A percentile compares a stretch with the other conserved stretches of the same genome.
These are phyloP conservation scores for Hemisphaericaspora lyxosophila DNA, from an alignment of 1,139 yeast species.

Conservation along the genomic window DNA sequence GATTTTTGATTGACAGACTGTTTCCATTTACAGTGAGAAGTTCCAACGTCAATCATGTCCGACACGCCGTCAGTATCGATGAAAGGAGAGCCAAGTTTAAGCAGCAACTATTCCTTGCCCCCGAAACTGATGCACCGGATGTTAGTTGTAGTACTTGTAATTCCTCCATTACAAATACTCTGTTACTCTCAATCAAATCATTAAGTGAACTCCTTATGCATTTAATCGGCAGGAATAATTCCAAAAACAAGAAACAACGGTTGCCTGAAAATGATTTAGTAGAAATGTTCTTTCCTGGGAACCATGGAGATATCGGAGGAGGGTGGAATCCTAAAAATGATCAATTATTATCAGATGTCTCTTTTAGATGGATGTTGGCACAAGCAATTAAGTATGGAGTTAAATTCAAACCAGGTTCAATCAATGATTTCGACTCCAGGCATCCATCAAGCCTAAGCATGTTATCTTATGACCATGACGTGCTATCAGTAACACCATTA, in stretches of 20 bases:
- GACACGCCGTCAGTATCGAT: conserved; percentile 67
- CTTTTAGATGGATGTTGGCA: conserved; percentile 59
- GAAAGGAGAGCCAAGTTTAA: conserved; percentile 64
- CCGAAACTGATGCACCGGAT: conserved; percentile 2
- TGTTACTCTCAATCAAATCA: conserved; percentile 6
- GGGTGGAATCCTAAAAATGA: conserved; percentile 50
- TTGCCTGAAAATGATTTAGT: conserved; percentile 15
- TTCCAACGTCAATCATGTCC: conserved; percentile 51
- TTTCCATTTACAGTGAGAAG: conserved; percentile 58
- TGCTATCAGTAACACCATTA: conserved; percentile 22
- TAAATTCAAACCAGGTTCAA: conserved; percentile 36
- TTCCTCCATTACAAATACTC: background rate
- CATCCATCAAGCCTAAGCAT: conserved; percentile 39
- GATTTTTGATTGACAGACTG: conserved; percentile 52
- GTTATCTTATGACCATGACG: conserved; percentile 50
- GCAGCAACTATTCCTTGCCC: conserved; percentile 51
- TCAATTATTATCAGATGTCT: conserved; percentile 33
- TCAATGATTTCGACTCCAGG: conserved; percentile 37
- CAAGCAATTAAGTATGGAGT: conserved; percentile 54
- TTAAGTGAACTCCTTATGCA: conserved; percentile 7
- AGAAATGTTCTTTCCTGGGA: conserved; percentile 66
- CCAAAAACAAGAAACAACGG: conserved; percentile 5
- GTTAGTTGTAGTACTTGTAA: conserved; percentile 3
- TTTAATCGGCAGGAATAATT: conserved; percentile 8
- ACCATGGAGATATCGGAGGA: conserved; percentile 67